These are phyloP conservation scores for Phycomyces nitens DNA, from an alignment of 192 early-diverging fungal species.

Conservation along the genomic window DNA sequence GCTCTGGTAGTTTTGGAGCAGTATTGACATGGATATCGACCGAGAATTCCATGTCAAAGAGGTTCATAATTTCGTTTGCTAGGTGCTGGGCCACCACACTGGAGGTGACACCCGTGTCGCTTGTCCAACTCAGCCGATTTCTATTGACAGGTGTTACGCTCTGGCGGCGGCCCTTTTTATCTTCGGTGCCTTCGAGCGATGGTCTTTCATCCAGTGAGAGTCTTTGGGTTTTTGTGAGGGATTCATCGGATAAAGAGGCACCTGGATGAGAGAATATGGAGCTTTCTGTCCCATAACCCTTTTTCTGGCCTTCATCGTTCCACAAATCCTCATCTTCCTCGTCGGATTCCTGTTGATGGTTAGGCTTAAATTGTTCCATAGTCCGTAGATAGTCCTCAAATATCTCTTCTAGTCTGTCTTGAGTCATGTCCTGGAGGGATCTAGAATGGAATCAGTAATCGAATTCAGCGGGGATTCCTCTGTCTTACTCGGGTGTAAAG, in stretches of 20 bases:
- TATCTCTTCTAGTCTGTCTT: slow-evolving; percentile 32
- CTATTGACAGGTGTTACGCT: slow-evolving; percentile 12
- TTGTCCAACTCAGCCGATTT: slow-evolving; percentile 32
- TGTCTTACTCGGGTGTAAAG: slow-evolving; percentile 36
- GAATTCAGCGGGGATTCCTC: background rate
- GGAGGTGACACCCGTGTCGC: slow-evolving; percentile 23
- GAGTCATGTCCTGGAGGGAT: slow-evolving; percentile 34
- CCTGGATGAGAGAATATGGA: background rate
- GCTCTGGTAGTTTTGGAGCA: slow-evolving; percentile 30
- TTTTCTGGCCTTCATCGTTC: slow-evolving; percentile 8
- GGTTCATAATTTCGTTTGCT: slow-evolving; percentile 32
- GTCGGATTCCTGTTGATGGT: background rate
- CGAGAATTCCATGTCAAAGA: slow-evolving; percentile 42
- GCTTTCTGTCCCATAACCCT: slow-evolving; percentile 2
- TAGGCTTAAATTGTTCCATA: slow-evolving; percentile 26
- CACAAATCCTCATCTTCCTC: slow-evolving; percentile 7
- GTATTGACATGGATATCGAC: slow-evolving; percentile 26
- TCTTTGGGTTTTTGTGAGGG: background rate
- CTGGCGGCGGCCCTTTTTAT: slow-evolving; percentile 8
- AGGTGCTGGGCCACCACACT: slow-evolving; percentile 27
- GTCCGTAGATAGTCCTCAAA: slow-evolving; percentile 31
- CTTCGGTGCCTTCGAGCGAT: background rate
- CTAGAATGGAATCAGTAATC: slow-evolving; percentile 8
- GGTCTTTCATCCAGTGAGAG: background rate
- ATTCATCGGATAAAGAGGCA: background rate